Evolutionary conservation across 2,329 filamentous ascomycete species (phyloP).

Genomic region (Colletotrichum cereale): DNA sequence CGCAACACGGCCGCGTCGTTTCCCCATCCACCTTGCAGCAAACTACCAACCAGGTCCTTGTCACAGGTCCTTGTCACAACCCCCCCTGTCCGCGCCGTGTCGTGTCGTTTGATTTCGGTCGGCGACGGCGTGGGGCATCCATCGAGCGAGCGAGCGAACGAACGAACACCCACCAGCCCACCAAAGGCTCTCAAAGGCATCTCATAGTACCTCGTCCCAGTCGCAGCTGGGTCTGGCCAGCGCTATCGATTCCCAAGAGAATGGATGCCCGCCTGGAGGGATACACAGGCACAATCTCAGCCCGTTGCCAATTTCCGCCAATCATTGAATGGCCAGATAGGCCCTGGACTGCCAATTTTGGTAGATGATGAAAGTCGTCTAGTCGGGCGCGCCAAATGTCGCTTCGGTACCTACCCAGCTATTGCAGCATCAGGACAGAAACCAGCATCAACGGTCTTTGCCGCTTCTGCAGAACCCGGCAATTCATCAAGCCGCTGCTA

Average conservation of each 20-base stretch:
- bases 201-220: conserved; percentile 15
- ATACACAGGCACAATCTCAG: conserved; percentile 18
- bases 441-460: conserved; percentile 44
- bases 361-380: conserved; percentile 27
- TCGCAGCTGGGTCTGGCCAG: conserved; percentile 36
- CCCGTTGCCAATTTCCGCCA: conserved; percentile 38
- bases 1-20: conserved; percentile 32
- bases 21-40: conserved; percentile 22
- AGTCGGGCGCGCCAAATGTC: conserved; percentile 16
- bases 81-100: conserved; percentile 33
- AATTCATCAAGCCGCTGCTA: conserved; percentile 31
- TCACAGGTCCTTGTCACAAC: conserved; percentile 12
- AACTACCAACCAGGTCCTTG: conserved; percentile 35
- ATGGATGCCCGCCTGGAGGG: conserved; percentile 27
- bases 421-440: conserved; percentile 1
- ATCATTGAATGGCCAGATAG: conserved; percentile 35
- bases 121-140: conserved; percentile 36
- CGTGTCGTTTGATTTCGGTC: conserved; percentile 39
- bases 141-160: conserved; percentile 29
- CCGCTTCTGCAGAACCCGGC: conserved; percentile 41
- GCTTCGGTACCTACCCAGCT: conserved; percentile 3
- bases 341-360: conserved; percentile 15
- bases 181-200: conserved; percentile 9
- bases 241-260: conserved; percentile 38
- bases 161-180: conserved; percentile 24